These are phyloP conservation scores for Fomitopsis palustris DNA, from an alignment of 1,284 basidiomycete genomes.

Conservation along the genomic window DNA sequence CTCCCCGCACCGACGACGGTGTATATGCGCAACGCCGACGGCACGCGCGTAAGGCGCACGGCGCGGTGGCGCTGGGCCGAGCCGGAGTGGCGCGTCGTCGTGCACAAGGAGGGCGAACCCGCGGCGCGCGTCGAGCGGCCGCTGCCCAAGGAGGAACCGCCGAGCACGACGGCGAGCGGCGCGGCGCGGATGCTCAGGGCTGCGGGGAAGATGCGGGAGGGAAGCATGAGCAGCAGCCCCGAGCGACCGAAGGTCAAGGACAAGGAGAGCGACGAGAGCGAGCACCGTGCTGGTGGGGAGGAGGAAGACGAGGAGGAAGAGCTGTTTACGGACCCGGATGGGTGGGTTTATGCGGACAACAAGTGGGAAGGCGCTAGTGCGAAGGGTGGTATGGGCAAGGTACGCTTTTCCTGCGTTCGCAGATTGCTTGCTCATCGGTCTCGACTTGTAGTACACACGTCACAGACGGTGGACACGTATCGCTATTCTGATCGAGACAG, in stretches of 20 bases:
- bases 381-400: constrained; percentile 85
- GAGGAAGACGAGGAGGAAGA: constrained; percentile 29
- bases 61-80: constrained; percentile 88
- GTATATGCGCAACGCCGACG: constrained; percentile 47
- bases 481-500: constrained; percentile 71
- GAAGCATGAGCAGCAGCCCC: constrained; percentile 25
- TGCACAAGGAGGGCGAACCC: constrained; percentile 50
- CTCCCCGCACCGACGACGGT: constrained; percentile 50
- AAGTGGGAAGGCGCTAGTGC: constrained; percentile 85
- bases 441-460: constrained; percentile 69
- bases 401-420: constrained; percentile 22
- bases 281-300: constrained; percentile 25
- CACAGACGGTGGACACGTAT: constrained; percentile 82
- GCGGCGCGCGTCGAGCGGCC: constrained; percentile 55
- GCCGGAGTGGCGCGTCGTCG: constrained; percentile 78
- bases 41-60: constrained; percentile 59
- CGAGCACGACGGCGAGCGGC: constrained; percentile 18
- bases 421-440: background rate
- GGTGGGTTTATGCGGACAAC: constrained; percentile 95
- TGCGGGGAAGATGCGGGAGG: constrained; percentile 44
- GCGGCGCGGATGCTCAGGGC: constrained; percentile 42
- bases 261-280: constrained; percentile 13
- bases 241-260: constrained; percentile 22
- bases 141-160: constrained; percentile 50
- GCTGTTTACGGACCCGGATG: constrained; percentile 76